These are phyloP conservation scores for Mortierella hygrophila DNA, from an alignment of 192 early-diverging fungal species.

Conservation along the genomic window DNA sequence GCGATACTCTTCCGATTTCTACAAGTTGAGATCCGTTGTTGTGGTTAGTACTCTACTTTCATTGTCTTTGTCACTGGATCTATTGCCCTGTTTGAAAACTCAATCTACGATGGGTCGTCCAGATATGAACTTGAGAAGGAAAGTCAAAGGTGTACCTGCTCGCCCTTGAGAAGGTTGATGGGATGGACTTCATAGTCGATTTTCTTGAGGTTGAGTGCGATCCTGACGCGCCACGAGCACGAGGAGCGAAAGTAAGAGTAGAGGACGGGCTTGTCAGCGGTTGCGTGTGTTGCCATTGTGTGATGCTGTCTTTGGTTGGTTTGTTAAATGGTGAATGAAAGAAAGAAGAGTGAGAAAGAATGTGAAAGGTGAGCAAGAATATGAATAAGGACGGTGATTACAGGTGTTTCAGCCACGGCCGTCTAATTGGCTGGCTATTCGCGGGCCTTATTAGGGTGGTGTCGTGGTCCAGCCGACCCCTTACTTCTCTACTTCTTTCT, in stretches of 20 bases:
- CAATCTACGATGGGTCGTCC: too few relatives aligned
- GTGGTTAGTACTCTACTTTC: neutral
- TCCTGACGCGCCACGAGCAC: constrained; percentile 80
- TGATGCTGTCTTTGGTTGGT: neutral
- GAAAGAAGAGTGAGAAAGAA: constrained; percentile 1
- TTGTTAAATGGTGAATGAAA: neutral
- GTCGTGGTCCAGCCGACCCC: neutral
- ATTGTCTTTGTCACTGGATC: neutral
- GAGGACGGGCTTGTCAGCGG: constrained; percentile 62
- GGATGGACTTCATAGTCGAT: constrained; percentile 74
- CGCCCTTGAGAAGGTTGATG: constrained; percentile 81
- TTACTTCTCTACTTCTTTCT: neutral
- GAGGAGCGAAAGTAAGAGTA: constrained; percentile 87
- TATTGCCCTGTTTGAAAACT: neutral
- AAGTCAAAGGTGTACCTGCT: constrained; percentile 66
- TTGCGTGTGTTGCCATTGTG: constrained; percentile 15
- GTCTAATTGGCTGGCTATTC: neutral
- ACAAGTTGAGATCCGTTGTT: neutral
- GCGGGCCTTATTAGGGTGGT: neutral
- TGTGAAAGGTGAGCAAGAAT: too few relatives aligned
- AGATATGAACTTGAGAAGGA: too few relatives aligned
- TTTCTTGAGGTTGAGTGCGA: constrained; percentile 81
- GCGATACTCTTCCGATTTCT: constrained; percentile 68
- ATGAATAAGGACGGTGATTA: neutral
- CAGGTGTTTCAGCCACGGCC: neutral